Conservation (phyloP, 1,284 basidiomycete species). For the Ganoderma sp. region DNA sequence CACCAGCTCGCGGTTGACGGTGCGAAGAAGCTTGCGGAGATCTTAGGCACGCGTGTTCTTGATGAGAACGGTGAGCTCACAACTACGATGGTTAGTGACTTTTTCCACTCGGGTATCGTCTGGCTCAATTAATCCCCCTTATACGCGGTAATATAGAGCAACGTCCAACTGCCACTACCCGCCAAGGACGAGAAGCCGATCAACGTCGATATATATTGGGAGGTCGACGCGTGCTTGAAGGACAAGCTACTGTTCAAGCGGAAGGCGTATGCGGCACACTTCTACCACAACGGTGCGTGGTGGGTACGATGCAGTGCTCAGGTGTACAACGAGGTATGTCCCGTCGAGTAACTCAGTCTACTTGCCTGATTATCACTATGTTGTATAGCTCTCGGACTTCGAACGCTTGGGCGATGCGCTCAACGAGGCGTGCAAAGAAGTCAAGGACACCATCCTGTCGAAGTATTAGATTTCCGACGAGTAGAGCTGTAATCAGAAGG, state of each 20-base stretch:
- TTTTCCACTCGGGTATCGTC: background rate
- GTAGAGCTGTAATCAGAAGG: background rate
- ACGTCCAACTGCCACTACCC: slow-evolving; percentile 39
- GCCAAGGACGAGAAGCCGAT: slow-evolving; percentile 29
- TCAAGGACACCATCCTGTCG: slow-evolving; percentile 28
- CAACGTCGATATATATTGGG: slow-evolving; percentile 21
- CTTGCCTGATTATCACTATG: background rate
- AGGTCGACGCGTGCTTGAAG: slow-evolving; percentile 45
- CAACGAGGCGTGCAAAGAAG: slow-evolving; percentile 33
- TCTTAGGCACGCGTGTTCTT: slow-evolving; percentile 71
- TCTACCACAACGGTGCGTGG: slow-evolving; percentile 67
- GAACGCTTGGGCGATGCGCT: slow-evolving; percentile 36
- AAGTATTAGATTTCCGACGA: background rate
- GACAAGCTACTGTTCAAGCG: slow-evolving; percentile 48
- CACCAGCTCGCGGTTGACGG: slow-evolving; percentile 77
- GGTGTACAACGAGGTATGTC: slow-evolving; percentile 65
- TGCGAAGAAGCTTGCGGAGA: slow-evolving; percentile 66
- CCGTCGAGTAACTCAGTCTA: too few relatives aligned
- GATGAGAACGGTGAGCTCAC: slow-evolving; percentile 66
- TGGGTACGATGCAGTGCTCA: slow-evolving; percentile 77
- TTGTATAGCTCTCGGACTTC: slow-evolving; percentile 59
- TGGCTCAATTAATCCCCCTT: background rate
- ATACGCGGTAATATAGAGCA: slow-evolving; percentile 40
- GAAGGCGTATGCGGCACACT: slow-evolving; percentile 52
- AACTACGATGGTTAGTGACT: slow-evolving; percentile 67